phyloP scores from a whole-genome alignment of 306 rosid genomes.

The Hippophae tibetana region DNA sequence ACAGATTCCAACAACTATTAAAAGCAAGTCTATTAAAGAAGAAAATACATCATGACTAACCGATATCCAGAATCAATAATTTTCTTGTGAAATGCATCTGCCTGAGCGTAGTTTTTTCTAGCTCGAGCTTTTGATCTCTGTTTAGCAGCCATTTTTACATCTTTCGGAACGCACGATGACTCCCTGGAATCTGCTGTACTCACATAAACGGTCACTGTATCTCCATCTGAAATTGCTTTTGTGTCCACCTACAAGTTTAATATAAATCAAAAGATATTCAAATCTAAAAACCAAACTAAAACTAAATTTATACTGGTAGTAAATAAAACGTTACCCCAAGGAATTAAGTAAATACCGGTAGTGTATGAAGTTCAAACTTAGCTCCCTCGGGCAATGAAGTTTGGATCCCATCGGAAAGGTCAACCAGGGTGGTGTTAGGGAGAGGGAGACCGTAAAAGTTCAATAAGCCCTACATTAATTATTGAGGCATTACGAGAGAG shows the following conservation, averaged over 20 bases:
- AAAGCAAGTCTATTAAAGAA: background rate
- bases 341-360: slow-evolving; percentile 43
- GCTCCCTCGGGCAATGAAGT: slow-evolving; percentile 37
- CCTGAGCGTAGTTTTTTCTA: slow-evolving; percentile 32
- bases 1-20: background rate
- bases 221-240: slow-evolving; percentile 88
- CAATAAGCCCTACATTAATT: slow-evolving; percentile 19
- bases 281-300: slow-evolving; percentile 4
- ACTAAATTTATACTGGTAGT: background rate
- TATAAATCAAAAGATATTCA: slow-evolving; percentile 3
- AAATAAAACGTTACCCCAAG: background rate
- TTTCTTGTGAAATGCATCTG: slow-evolving; percentile 62
- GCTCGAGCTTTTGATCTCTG: slow-evolving; percentile 54
- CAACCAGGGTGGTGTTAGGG: slow-evolving; percentile 14
- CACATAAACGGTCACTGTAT: slow-evolving; percentile 74
- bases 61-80: slow-evolving; percentile 75
- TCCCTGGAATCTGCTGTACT: slow-evolving; percentile 68
- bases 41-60: slow-evolving; percentile 22
- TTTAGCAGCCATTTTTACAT: slow-evolving; percentile 41
- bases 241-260: slow-evolving; percentile 50
- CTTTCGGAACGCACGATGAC: slow-evolving; percentile 44
- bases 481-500: background rate
- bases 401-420: slow-evolving; percentile 9
- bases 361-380: slow-evolving; percentile 48
- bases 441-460: slow-evolving; percentile 25